Evolutionary conservation across 2,329 filamentous ascomycete species (phyloP).

Genomic region (Calonectria pteridis): DNA sequence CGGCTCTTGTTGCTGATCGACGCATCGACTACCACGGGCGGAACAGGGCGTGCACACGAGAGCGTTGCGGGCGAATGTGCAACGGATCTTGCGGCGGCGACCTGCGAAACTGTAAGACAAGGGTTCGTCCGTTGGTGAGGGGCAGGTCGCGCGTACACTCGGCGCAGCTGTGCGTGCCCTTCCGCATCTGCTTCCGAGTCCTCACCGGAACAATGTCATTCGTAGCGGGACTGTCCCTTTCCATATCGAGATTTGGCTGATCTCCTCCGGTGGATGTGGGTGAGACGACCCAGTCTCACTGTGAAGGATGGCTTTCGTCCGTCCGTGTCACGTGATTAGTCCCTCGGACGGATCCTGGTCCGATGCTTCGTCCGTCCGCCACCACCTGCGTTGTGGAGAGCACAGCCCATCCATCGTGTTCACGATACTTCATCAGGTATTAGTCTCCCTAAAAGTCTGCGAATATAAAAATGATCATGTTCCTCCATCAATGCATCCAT

Average conservation of each 20-base stretch:
- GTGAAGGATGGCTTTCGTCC: not conserved
- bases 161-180: slow-evolving; percentile 43
- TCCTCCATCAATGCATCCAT: not conserved
- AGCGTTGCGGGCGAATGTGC: slow-evolving; percentile 54
- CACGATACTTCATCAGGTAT: not conserved
- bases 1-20: slow-evolving; percentile 2
- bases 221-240: not conserved
- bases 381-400: not conserved
- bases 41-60: slow-evolving; percentile 56
- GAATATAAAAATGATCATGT: not conserved
- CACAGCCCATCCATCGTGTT: not conserved
- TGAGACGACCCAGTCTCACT: not conserved
- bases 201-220: not conserved
- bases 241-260: not conserved
- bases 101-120: slow-evolving; percentile 45
- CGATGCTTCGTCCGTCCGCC: not conserved
- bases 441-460: no score
- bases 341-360: not conserved
- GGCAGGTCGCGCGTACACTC: slow-evolving; percentile 34
- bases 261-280: not conserved
- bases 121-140: not conserved
- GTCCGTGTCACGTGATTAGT: not conserved
- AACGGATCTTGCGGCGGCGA: slow-evolving; percentile 61
- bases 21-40: not conserved
- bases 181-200: slow-evolving; percentile 37